phyloP scores from a whole-genome alignment of 2,329 filamentous ascomycete genomes.

The Chaetoscypha palmicola region DNA sequence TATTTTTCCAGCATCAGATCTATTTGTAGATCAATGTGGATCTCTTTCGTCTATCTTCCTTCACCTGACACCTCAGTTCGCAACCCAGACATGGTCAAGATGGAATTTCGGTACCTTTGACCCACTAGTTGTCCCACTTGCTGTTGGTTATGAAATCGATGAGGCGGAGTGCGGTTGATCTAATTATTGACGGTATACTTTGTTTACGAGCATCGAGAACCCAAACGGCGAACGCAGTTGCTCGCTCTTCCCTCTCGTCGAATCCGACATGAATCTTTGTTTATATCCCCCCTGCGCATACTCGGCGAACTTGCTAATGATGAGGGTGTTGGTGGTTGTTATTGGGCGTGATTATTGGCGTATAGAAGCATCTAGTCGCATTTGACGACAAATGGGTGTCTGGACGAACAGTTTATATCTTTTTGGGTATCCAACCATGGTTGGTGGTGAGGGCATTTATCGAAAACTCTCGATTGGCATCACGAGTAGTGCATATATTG shows the following conservation, averaged over 20 bases:
- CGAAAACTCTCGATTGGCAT: too few species aligned
- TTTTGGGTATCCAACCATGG: too few species aligned
- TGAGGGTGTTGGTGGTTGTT: constrained; percentile 1
- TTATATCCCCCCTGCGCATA: constrained; percentile 15
- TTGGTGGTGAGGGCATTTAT: too few species aligned
- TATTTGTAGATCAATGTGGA: constrained; percentile 16
- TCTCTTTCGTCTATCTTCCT: constrained; percentile 16
- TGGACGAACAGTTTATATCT: too few species aligned
- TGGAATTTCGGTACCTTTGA: constrained; percentile 11
- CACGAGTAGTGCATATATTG: too few species aligned
- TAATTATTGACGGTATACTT: constrained; percentile 6
- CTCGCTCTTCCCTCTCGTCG: constrained; percentile 7
- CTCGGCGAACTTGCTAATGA: constrained; percentile 5
- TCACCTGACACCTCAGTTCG: constrained; percentile 14
- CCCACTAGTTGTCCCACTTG: constrained; percentile 11
- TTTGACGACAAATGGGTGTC: too few species aligned
- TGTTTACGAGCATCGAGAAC: constrained; percentile 9
- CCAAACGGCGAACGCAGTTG: constrained; percentile 3
- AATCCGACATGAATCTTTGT: constrained; percentile 6
- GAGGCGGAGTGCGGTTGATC: constrained; percentile 10
- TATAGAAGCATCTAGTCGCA: too few species aligned
- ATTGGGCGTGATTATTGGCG: background rate
- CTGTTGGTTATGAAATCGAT: constrained; percentile 13
- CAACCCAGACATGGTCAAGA: constrained; percentile 7
- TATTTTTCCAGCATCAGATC: constrained; percentile 14